phyloP scores from a whole-genome alignment of 2,329 filamentous ascomycete species.

The Paracamarosporium sp. region DNA sequence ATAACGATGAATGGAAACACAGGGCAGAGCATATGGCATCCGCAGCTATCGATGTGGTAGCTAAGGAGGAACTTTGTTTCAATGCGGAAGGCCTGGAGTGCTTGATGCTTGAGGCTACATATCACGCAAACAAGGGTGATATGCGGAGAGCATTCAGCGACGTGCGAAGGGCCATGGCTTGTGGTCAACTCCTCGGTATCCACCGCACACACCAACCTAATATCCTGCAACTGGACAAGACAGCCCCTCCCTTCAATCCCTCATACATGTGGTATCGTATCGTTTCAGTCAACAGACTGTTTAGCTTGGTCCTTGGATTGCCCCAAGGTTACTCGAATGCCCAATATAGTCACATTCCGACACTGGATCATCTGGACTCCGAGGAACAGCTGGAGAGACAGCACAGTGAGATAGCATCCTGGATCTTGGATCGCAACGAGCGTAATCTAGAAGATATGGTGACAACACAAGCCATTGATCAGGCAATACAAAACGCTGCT shows the following conservation, averaged over 20 bases:
- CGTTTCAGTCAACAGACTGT: constrained; percentile 2
- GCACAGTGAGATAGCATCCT: constrained; percentile 5
- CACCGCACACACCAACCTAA: not conserved
- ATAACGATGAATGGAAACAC: not conserved
- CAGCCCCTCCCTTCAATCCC: not conserved
- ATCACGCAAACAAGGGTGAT: constrained; percentile 4
- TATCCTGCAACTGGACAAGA: not conserved
- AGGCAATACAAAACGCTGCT: not conserved
- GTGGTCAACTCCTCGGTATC: constrained; percentile 5
- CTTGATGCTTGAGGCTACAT: constrained; percentile 11
- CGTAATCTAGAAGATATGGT: not conserved
- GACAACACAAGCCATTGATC: not conserved
- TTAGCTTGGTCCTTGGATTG: constrained; percentile 6
- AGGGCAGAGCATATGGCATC: constrained; percentile 4
- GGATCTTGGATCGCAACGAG: constrained; percentile 8
- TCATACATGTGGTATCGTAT: constrained; percentile 7
- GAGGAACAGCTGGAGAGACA: constrained; percentile 3
- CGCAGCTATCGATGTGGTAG: constrained; percentile 5
- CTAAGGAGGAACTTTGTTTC: not conserved
- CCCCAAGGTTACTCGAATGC: constrained; percentile 3
- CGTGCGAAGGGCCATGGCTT: constrained; percentile 8
- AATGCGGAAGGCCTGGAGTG: constrained; percentile 9
- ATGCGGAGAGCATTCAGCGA: constrained; percentile 4
- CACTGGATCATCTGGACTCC: not conserved
- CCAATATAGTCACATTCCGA: not conserved